Percentiles rank a stretch among this genome's conserved stretches.
These are phyloP conservation scores for Onygenales sp. DNA, from an alignment of 2,329 filamentous ascomycete genomes.

Conservation along the genomic window DNA sequence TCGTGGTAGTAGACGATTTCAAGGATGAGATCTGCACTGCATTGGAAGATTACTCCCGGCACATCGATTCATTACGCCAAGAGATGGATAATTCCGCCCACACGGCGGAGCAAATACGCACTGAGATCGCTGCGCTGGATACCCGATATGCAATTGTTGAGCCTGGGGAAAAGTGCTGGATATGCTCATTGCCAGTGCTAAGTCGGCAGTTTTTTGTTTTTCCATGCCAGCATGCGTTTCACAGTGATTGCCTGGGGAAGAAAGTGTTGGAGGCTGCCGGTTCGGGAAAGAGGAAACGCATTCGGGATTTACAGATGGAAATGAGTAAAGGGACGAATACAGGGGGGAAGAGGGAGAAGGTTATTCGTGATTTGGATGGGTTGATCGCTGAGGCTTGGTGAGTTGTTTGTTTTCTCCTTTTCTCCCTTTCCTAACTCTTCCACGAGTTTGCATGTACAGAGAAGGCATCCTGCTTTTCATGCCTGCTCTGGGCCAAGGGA, in stretches of 20 bases:
- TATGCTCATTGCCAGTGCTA: constrained; percentile 74
- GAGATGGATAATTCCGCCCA: constrained; percentile 94
- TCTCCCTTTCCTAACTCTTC: neutral
- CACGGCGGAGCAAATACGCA: constrained; percentile 82
- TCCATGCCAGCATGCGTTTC: constrained; percentile 95
- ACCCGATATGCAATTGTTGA: constrained; percentile 92
- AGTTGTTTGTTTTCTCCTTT: constrained; percentile 22
- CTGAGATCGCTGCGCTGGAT: constrained; percentile 77
- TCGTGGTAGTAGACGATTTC: constrained; percentile 97
- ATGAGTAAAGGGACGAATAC: constrained; percentile 66
- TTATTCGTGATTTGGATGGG: constrained; percentile 83
- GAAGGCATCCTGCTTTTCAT: too few relatives aligned
- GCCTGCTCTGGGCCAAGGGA: too few relatives aligned
- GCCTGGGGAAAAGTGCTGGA: constrained; percentile 87
- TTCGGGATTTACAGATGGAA: constrained; percentile 75
- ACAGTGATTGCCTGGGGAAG: constrained; percentile 84
- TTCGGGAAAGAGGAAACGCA: constrained; percentile 64
- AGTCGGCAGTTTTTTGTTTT: constrained; percentile 96
- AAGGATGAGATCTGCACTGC: constrained; percentile 95
- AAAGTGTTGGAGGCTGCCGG: constrained; percentile 77
- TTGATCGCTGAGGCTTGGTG: constrained; percentile 84
- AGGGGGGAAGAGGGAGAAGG: constrained; percentile 65
- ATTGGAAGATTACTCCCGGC: constrained; percentile 83
- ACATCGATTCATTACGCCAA: constrained; percentile 76
- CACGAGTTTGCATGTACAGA: neutral